Conservation (phyloP, 2,329 filamentous ascomycete genomes). For the Grosmannia huntii region DNA sequence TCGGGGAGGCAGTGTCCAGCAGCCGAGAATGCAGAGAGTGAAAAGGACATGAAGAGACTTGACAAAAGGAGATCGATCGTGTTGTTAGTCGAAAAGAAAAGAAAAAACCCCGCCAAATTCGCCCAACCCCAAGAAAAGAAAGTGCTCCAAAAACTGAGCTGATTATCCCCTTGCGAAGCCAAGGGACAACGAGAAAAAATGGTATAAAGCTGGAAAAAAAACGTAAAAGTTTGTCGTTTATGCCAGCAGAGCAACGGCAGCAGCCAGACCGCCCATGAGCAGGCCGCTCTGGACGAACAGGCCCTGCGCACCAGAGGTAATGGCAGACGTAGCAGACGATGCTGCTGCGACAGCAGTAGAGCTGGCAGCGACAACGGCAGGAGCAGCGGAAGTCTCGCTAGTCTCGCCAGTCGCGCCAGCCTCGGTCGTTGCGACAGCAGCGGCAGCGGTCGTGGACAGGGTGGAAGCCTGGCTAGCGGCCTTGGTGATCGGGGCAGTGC, state of each 20-base stretch:
- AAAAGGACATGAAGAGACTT: background rate
- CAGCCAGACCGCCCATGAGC: constrained; percentile 25
- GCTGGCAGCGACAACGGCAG: too few species aligned
- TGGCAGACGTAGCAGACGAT: background rate
- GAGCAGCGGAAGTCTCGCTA: background rate
- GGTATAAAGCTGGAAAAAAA: background rate
- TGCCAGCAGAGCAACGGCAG: constrained; percentile 26
- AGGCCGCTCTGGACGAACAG: constrained; percentile 27
- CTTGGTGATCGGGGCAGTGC: constrained; percentile 12
- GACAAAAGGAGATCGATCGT: background rate
- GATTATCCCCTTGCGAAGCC: too few species aligned
- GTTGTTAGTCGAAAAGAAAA: background rate
- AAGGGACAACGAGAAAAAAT: background rate
- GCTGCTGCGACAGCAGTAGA: constrained; percentile 1
- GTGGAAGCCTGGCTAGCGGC: constrained; percentile 11
- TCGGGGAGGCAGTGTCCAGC: constrained; percentile 5
- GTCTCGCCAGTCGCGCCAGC: background rate
- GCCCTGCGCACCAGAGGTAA: constrained; percentile 19
- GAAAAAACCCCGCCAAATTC: background rate
- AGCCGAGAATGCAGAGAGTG: constrained; percentile 7
- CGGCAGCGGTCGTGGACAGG: background rate
- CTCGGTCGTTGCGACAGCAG: too few species aligned
- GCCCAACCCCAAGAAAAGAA: background rate
- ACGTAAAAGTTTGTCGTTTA: constrained; percentile 11
- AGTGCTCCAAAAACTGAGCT: background rate